Conservation (phyloP, 768 basidiomycete genomes). For the Phaeolepiota aurea region DNA sequence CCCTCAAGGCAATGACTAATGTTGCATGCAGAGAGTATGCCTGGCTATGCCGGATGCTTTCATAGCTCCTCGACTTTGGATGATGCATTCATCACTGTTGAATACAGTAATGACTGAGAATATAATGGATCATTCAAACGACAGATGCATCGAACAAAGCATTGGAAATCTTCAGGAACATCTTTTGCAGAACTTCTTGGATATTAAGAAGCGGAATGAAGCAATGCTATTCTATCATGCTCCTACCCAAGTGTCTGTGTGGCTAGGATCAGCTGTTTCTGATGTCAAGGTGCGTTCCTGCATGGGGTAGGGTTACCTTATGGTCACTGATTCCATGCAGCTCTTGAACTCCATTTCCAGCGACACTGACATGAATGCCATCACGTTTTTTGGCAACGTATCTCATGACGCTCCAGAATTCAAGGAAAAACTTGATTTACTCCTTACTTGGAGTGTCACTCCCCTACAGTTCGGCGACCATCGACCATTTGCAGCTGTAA, state of each 20-base stretch:
- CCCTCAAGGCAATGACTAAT: slow-evolving; percentile 3
- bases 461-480: slow-evolving; percentile 79
- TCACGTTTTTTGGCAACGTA: slow-evolving; percentile 50
- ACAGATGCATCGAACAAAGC: slow-evolving; percentile 28
- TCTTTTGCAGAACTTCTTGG: slow-evolving; percentile 52
- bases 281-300: slow-evolving; percentile 36
- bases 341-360: slow-evolving; percentile 71
- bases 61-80: slow-evolving; percentile 66
- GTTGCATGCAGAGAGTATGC: slow-evolving; percentile 48
- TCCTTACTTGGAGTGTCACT: slow-evolving; percentile 78
- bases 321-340: slow-evolving; percentile 23
- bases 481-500: slow-evolving; percentile 65
- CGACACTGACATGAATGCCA: slow-evolving; percentile 47
- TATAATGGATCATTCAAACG: slow-evolving; percentile 18
- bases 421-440: slow-evolving; percentile 60
- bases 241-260: slow-evolving; percentile 50
- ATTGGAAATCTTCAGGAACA: slow-evolving; percentile 34
- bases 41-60: slow-evolving; percentile 69
- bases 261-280: slow-evolving; percentile 52
- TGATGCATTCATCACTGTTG: slow-evolving; percentile 37
- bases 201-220: slow-evolving; percentile 72
- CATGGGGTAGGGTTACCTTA: neutral
- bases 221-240: slow-evolving; percentile 68
- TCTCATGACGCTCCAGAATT: slow-evolving; percentile 35
- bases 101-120: slow-evolving; percentile 38